Percentiles rank a stretch among this genome's conserved stretches.
phyloP scores from a whole-genome alignment of 2,329 filamentous ascomycete species.

The Neopestalotiopsis clavispora region DNA sequence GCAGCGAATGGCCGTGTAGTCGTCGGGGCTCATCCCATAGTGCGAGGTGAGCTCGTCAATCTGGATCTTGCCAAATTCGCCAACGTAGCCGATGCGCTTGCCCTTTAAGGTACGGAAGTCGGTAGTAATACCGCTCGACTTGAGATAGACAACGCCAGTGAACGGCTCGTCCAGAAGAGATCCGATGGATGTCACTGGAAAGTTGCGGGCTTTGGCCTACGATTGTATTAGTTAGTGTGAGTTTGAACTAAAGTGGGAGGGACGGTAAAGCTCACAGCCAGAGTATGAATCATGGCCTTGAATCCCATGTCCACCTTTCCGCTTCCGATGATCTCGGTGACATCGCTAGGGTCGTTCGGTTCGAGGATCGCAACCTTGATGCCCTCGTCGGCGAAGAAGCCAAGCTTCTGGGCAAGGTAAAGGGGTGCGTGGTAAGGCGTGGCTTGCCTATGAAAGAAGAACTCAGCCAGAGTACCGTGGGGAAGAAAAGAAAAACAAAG shows the following conservation, averaged over 20 bases:
- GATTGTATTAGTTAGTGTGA: not conserved
- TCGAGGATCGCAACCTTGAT: conserved; percentile 80
- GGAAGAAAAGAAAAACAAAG: not conserved
- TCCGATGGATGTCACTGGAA: conserved; percentile 74
- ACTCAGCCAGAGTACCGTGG: conserved; percentile 18
- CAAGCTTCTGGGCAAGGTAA: conserved; percentile 77
- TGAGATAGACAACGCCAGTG: conserved; percentile 79
- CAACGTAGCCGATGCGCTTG: conserved; percentile 79
- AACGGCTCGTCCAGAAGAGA: conserved; percentile 81
- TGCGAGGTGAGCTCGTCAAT: conserved; percentile 81
- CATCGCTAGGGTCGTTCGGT: conserved; percentile 80
- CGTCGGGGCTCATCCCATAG: conserved; percentile 74
- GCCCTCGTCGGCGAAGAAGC: conserved; percentile 76
- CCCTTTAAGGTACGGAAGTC: conserved; percentile 78
- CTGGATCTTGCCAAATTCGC: conserved; percentile 83
- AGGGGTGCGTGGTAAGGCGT: conserved; percentile 81
- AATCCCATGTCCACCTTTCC: conserved; percentile 79
- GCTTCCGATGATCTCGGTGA: conserved; percentile 80
- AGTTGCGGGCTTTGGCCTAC: conserved; percentile 75
- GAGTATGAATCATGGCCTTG: conserved; percentile 85
- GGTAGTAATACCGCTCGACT: conserved; percentile 73
- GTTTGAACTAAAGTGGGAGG: not conserved
- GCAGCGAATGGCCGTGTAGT: conserved; percentile 79
- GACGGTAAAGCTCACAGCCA: conserved; percentile 57
- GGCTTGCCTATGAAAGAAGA: conserved; percentile 64